Conservation (phyloP, 139 green algal genomes). For the Tetradesmus lagerheimii region DNA sequence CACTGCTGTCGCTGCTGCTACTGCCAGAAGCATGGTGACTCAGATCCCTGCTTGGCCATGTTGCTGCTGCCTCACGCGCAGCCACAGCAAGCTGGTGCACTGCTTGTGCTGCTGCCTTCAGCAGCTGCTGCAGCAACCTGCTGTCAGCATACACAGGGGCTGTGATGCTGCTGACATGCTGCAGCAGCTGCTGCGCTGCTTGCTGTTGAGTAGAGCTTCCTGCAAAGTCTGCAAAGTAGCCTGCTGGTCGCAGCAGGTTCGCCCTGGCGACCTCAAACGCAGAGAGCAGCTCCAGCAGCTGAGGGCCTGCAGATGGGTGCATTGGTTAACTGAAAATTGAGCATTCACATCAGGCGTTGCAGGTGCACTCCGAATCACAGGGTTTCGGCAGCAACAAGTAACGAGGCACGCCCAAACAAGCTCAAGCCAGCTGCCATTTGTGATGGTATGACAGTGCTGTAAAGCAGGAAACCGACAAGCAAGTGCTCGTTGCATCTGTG, state of each 20-base stretch:
- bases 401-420: too few relatives aligned
- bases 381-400: too few relatives aligned
- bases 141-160: background rate
- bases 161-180: conserved; percentile 11
- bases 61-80: background rate
- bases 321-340: too few relatives aligned
- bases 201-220: background rate
- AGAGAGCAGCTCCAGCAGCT: conserved; percentile 11
- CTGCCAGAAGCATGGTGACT: too few relatives aligned
- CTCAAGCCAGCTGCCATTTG: too few relatives aligned
- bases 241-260: conserved; percentile 26
- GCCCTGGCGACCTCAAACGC: background rate
- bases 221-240: conserved; percentile 15
- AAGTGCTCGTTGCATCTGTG: too few relatives aligned
- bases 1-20: background rate
- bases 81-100: background rate
- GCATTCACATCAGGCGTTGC: too few relatives aligned
- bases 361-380: too few relatives aligned
- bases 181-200: conserved; percentile 20
- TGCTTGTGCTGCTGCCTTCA: background rate
- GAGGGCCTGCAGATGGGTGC: background rate
- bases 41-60: background rate
- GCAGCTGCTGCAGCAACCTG: conserved; percentile 23
- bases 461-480: too few relatives aligned
- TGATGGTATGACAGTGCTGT: too few relatives aligned